Percentiles rank a stretch among this genome's conserved stretches.
Evolutionary conservation across 495 filamentous ascomycete species (phyloP).

Genomic region (Talaromyces ruber): DNA sequence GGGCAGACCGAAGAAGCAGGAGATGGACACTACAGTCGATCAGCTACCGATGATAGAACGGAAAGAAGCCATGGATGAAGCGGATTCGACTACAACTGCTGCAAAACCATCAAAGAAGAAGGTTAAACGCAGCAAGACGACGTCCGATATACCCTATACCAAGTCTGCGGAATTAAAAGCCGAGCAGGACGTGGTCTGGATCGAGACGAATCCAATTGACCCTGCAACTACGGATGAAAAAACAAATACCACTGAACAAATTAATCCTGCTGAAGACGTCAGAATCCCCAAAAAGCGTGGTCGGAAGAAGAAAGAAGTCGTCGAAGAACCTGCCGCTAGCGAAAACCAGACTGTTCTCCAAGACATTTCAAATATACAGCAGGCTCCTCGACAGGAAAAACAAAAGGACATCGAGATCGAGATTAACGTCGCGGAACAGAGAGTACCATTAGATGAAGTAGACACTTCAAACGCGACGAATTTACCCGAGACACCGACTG

Average conservation of each 20-base stretch:
- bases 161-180: slow-evolving; percentile 20
- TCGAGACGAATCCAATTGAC: slow-evolving; percentile 14
- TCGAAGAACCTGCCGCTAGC: slow-evolving; percentile 9
- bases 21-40: not conserved
- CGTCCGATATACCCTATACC: slow-evolving; percentile 16
- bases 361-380: slow-evolving; percentile 6
- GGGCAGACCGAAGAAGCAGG: slow-evolving; percentile 15
- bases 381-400: slow-evolving; percentile 18
- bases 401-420: slow-evolving; percentile 7
- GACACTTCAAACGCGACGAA: not conserved
- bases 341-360: slow-evolving; percentile 1
- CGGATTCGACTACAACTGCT: slow-evolving; percentile 10
- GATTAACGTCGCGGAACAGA: not conserved
- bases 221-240: not conserved
- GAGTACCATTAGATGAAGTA: not conserved
- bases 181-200: slow-evolving; percentile 30
- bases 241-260: not conserved
- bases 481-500: slow-evolving; percentile 13
- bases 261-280: slow-evolving; percentile 6
- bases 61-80: not conserved
- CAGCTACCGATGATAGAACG: not conserved
- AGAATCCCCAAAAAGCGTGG: slow-evolving; percentile 33
- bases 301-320: slow-evolving; percentile 33
- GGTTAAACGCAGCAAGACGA: slow-evolving; percentile 30
- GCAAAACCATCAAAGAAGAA: slow-evolving; percentile 28